Base-by-base conservation (phyloP, 2,329 filamentous ascomycete species). In the Talaromyces sp. region DNA sequence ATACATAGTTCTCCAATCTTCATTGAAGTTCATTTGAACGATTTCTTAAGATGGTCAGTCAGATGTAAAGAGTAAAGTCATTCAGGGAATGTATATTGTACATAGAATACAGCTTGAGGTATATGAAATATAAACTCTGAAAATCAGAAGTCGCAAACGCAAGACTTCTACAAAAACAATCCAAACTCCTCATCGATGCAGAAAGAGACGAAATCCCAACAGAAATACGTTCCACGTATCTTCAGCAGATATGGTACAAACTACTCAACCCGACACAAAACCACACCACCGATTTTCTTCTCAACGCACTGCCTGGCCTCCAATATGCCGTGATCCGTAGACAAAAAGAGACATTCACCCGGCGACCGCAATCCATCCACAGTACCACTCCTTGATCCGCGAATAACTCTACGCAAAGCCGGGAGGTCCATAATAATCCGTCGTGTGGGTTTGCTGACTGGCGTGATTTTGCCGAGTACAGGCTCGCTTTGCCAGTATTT, bases 401-500 rank as follows among this genome's bases (percentile, higher is more conserved):
- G 83, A 7, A 89, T 85, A 34, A 97, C 82, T 65, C 82, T 79
- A 51, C 85, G 83, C 67, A 97, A 78, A 56, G 88, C 85, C 17
- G 80, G 68, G 27, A 89, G 83, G 60, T 87, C 83, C 68, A 92
- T 82, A 71, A 85, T 90, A 75, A 96, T 85, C 71, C 87, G 79
- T 69, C 92, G 85, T 72, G 86, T 93, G 10, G 92, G 90, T 78
- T 89, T 94, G 73, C 86, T 90, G 67, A 96, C 82, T 74, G 90
- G 77, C 58, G 79, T 77, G 72, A 94, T 84, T 69, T 86, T 84
- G 68, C 82, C 83, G 70, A 97, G 80, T 25, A 97, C 92, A 5
- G 93, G 92, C 77, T 89, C 84, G 74, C 90, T 90, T 70, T 93
- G 88, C 86, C 87, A 91, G 85, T 97, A 97, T 81, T 97, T 97